phyloP scores from a whole-genome alignment of 345 rosid species.

The Populus nigra region DNA sequence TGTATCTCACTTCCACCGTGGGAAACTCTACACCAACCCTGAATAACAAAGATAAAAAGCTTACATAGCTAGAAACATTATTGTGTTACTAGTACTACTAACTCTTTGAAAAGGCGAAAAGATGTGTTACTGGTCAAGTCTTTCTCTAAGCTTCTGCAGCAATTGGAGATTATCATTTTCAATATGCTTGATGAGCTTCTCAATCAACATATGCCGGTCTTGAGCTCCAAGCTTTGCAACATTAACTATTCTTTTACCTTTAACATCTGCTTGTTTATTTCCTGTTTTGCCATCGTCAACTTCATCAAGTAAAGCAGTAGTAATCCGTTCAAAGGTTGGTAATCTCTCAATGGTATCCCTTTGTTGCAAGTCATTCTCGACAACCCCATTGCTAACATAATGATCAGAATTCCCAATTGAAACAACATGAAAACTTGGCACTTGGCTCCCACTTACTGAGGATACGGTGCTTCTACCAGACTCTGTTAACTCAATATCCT shows the following conservation, averaged over 20 bases:
- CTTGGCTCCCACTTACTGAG: too few species aligned
- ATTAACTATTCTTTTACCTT: constrained; percentile 39
- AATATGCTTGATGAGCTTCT: constrained; percentile 62
- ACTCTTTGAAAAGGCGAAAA: neutral
- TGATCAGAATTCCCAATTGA: too few species aligned
- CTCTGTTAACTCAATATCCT: too few species aligned
- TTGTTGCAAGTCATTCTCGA: constrained; percentile 15
- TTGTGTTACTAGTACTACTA: neutral
- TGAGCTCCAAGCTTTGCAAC: constrained; percentile 52
- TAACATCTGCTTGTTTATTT: neutral
- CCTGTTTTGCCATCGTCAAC: constrained; percentile 14
- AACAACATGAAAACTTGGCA: too few species aligned
- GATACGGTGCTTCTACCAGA: too few species aligned
- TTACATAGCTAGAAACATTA: too few species aligned
- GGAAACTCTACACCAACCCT: constrained; percentile 67
- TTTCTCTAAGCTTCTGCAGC: constrained; percentile 42
- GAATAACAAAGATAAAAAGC: neutral
- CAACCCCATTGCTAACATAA: too few species aligned
- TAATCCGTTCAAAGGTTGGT: constrained; percentile 56
- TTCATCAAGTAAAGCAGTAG: constrained; percentile 45
- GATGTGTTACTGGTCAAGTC: constrained; percentile 52
- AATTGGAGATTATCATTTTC: constrained; percentile 63
- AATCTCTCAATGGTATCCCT: constrained; percentile 74
- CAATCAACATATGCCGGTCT: constrained; percentile 52
- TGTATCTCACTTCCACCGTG: constrained; percentile 58